A percentile compares a stretch with the other conserved stretches of the same genome.
Evolutionary conservation across 2,329 filamentous ascomycete genomes (phyloP).

Genomic region (Balansia obtecta): DNA sequence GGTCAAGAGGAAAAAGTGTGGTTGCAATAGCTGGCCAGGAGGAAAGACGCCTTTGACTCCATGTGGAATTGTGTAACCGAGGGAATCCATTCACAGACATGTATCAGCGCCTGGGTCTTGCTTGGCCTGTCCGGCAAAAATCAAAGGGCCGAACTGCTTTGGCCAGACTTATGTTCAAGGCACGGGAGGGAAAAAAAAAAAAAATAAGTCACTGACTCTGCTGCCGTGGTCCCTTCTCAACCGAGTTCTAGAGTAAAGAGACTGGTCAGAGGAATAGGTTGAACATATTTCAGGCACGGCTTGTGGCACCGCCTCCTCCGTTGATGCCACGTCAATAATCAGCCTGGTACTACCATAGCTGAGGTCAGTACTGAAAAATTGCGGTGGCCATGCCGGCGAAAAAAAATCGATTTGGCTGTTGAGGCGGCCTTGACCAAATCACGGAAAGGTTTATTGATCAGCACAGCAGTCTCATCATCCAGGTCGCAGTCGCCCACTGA

Average conservation of each 20-base stretch:
- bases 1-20: constrained; percentile 7
- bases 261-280: constrained; percentile 20
- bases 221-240: constrained; percentile 1
- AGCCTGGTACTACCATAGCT: constrained; percentile 27
- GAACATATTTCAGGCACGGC: constrained; percentile 36
- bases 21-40: constrained; percentile 2
- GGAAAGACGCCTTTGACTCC: background rate
- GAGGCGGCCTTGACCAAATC: constrained; percentile 4
- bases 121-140: background rate
- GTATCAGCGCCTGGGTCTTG: background rate
- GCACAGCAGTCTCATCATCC: constrained; percentile 16
- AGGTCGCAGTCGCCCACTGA: constrained; percentile 17
- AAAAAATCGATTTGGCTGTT: constrained; percentile 7
- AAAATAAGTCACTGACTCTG: background rate
- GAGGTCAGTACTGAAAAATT: constrained; percentile 26
- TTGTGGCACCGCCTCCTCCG: constrained; percentile 35
- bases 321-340: constrained; percentile 46
- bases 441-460: constrained; percentile 13
- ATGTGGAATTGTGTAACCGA: background rate
- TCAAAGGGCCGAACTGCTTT: background rate
- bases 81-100: background rate
- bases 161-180: background rate
- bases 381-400: constrained; percentile 4
- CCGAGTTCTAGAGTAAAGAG: constrained; percentile 4
- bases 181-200: background rate